These are phyloP conservation scores for Zymoseptoria pseudotritici DNA, from an alignment of 2,329 filamentous ascomycete species.

Conservation along the genomic window DNA sequence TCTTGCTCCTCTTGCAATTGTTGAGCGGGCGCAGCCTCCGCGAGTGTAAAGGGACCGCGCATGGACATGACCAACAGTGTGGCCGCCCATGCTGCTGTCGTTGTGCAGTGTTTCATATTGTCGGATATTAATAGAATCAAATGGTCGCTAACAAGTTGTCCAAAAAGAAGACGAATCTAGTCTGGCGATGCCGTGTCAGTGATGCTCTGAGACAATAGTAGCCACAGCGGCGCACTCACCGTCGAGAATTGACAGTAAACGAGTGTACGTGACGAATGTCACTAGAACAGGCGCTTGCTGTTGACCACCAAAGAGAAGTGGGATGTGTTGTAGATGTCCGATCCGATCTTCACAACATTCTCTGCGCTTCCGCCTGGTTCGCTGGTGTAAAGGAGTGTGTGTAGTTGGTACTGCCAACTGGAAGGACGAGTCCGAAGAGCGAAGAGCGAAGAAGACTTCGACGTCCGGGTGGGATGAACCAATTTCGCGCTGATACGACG, in stretches of 20 bases:
- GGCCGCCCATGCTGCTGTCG: conserved; percentile 40
- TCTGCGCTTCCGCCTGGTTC: conserved; percentile 12
- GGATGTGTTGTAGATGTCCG: conserved; percentile 6
- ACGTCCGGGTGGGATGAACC: neutral
- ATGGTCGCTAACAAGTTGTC: conserved; percentile 12
- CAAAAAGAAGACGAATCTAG: conserved; percentile 5
- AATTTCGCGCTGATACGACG: neutral
- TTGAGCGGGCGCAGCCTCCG: conserved; percentile 43
- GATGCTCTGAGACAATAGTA: neutral
- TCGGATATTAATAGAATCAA: conserved; percentile 16
- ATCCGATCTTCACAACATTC: conserved; percentile 21
- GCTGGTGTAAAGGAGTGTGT: conserved; percentile 24
- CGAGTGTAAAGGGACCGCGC: conserved; percentile 38
- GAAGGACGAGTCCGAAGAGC: neutral
- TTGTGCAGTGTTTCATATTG: conserved; percentile 35
- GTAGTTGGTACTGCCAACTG: conserved; percentile 19
- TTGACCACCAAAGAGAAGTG: conserved; percentile 13
- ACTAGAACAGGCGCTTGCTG: conserved; percentile 22
- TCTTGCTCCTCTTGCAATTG: conserved; percentile 33
- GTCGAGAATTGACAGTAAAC: conserved; percentile 38
- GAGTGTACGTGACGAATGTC: conserved; percentile 45
- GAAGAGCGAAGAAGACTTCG: neutral
- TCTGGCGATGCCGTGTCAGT: conserved; percentile 3
- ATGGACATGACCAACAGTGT: conserved; percentile 40
- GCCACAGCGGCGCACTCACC: conserved; percentile 15